These are phyloP conservation scores for Blastobotrys aristatus DNA, from an alignment of 1,139 yeast genomes.

Conservation along the genomic window DNA sequence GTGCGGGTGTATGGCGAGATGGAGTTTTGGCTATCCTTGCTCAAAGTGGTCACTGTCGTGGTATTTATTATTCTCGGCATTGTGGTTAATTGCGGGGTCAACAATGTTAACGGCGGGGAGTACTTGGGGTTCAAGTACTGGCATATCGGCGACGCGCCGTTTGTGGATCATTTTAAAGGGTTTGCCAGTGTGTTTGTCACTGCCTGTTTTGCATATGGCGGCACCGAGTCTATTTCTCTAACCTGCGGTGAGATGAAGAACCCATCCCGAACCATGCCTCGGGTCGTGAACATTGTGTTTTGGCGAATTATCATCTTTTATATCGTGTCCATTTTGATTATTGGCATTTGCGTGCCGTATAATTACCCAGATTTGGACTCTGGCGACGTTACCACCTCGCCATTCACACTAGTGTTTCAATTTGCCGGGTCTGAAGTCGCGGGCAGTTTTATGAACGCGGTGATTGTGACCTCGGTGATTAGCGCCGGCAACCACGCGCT, in stretches of 20 bases:
- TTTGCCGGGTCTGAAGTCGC: constrained; percentile 45
- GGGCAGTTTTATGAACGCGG: constrained; percentile 49
- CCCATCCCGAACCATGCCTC: constrained; percentile 54
- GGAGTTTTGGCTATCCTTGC: constrained; percentile 61
- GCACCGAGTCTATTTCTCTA: constrained; percentile 58
- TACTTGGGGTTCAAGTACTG: constrained; percentile 49
- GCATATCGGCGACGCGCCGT: constrained; percentile 47
- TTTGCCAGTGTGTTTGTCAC: constrained; percentile 50
- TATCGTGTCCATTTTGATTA: constrained; percentile 42
- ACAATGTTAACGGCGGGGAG: constrained; percentile 33
- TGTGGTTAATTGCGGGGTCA: constrained; percentile 60
- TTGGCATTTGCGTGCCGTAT: constrained; percentile 46
- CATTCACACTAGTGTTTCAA: constrained; percentile 61
- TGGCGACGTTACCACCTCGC: constrained; percentile 49
- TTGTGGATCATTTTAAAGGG: constrained; percentile 53
- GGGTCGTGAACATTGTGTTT: constrained; percentile 54
- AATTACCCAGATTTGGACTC: constrained; percentile 40
- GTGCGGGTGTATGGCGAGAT: constrained; percentile 60
- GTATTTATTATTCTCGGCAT: constrained; percentile 57
- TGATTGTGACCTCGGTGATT: constrained; percentile 45
- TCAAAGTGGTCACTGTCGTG: constrained; percentile 52
- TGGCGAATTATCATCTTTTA: constrained; percentile 47
- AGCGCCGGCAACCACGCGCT: constrained; percentile 51
- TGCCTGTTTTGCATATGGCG: constrained; percentile 66
- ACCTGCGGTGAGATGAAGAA: constrained; percentile 64